Conservation (phyloP, 106 monocot genomes). For the Apostasia ramifera region DNA sequence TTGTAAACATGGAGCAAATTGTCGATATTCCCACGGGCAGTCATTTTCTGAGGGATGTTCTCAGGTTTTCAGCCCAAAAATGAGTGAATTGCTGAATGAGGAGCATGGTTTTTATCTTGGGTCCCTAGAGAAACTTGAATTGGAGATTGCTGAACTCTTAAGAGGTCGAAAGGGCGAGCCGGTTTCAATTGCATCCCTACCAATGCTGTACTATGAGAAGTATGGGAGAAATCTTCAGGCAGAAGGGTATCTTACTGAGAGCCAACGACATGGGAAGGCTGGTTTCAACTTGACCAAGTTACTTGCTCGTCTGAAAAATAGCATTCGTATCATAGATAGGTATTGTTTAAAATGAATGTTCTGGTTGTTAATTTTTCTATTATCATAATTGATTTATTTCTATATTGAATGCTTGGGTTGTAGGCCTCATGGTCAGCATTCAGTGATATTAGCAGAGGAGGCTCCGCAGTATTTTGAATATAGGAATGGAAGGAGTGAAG, state of each 20-base stretch:
- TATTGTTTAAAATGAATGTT: slow-evolving; percentile 5
- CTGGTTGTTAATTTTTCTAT: background rate
- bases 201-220: slow-evolving; percentile 56
- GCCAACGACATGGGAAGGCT: slow-evolving; percentile 75
- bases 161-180: slow-evolving; percentile 36
- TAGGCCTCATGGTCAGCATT: slow-evolving; percentile 82
- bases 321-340: slow-evolving; percentile 71
- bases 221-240: slow-evolving; percentile 68
- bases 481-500: slow-evolving; percentile 24
- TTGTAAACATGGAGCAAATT: slow-evolving; percentile 70
- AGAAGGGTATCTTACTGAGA: slow-evolving; percentile 76
- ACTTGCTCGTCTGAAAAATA: slow-evolving; percentile 54
- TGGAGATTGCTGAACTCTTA: slow-evolving; percentile 69
- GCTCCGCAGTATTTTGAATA: slow-evolving; percentile 35
- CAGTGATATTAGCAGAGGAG: slow-evolving; percentile 49
- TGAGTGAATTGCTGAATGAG: slow-evolving; percentile 27
- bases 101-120: slow-evolving; percentile 26
- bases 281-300: slow-evolving; percentile 75
- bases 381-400: background rate
- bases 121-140: slow-evolving; percentile 62
- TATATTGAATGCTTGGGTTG: background rate
- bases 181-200: slow-evolving; percentile 59
- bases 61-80: background rate
- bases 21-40: slow-evolving; percentile 52
- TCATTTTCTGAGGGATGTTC: slow-evolving; percentile 4